Base-by-base conservation (phyloP, 495 filamentous ascomycete species). In the Penicillium herquei region DNA sequence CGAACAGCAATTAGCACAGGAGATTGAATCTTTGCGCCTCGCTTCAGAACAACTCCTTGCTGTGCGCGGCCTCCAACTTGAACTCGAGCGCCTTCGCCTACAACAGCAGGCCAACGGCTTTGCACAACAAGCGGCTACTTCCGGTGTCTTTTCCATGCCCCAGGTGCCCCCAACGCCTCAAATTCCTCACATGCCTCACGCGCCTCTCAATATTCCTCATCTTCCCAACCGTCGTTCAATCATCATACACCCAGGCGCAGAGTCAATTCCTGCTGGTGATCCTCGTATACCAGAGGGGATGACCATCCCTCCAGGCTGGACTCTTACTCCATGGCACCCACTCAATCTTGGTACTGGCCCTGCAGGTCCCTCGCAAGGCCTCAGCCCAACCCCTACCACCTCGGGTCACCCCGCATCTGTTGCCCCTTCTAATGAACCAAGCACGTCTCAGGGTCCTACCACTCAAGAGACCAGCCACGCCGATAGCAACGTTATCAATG, bases 271-370 rank as follows among this genome's bases (percentile, higher is more conserved):
- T 18, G 70, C 87, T 12, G 88, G 86, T 16, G 86, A 89, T 63
- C 65, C 82, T 18, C 83, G 87, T 40, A 73, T 93, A 16, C 90
- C 90, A 3, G 81, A 85, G 39, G 89, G 90, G 8, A 74, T 93
- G 12, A 81, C 71, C 11, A 81, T 95, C 31, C 90, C 90, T 2
- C 75, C 80, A 39, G 90, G 90, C 7, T 95, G 90, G 90, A 85
- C 83, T 18, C 66, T 95, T 30, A 71, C 88, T 33, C 88, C 88
- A 49, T 76, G 91, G 10, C 80, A 87, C 39, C 76, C 86, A 13
- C 51, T 83, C 14, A 76, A 56, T 10, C 56, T 45, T 12, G 49
- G 58, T 6, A 26, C 21, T 26, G 21, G 31, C 16, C 17, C 49
- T 5, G 61, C 37, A 3, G 37, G 32, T 40, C 52, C 44, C 13